Base-by-base conservation (phyloP, 345 rosid genomes). In the Hypericum androsaemum region DNA sequence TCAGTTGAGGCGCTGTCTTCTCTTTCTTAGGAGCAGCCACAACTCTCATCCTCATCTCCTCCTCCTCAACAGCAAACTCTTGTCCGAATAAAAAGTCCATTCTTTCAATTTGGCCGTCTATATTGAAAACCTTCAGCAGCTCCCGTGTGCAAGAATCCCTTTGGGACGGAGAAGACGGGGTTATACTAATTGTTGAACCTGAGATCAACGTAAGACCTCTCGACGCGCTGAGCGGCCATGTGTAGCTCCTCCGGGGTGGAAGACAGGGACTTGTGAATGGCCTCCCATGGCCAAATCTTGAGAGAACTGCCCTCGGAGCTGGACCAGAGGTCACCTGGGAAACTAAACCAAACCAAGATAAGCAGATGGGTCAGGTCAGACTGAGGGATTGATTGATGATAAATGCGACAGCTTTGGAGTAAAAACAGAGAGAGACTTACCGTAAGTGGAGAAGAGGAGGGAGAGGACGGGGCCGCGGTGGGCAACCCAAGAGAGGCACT, bases 401-500 rank as follows among this genome's bases (percentile, higher is more conserved):
- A 10, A 59, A 15, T 14, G 12, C 35, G 9, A 38, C 59, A 10
- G 8, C 6, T 16, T 8, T 10, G 39, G 36, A 51, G 32, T 22
- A 41, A 36, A 53, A 10, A 37, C 6, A 52, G 43, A 32, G 15
- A 50, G 53, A 7, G 14, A 57, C 37, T 10, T 38, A 66, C 72
- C 72, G 43, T 62, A 67, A 13, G 36, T 51, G 61, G 63, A 39
- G 37, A 61, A 11, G 52, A 53, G 3, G 52, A 67, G 41, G 62
- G 60, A 62, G 43, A 67, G 66, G 39, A 67, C 32, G 12, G 72
- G 60, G 2, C 59, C 59, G 0, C 59, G 54, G 53, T 67, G 72
- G 41, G 72, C 72, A 47, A 62, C 41, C 72, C 72, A 67, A 28
- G 72, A 28, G 72, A 62, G 54, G 38, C 43, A 42, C 39, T 67